A percentile compares a stretch with the other conserved stretches of the same genome.
phyloP scores from a whole-genome alignment of 139 green algal species.

The Haematococcus lacustris region DNA sequence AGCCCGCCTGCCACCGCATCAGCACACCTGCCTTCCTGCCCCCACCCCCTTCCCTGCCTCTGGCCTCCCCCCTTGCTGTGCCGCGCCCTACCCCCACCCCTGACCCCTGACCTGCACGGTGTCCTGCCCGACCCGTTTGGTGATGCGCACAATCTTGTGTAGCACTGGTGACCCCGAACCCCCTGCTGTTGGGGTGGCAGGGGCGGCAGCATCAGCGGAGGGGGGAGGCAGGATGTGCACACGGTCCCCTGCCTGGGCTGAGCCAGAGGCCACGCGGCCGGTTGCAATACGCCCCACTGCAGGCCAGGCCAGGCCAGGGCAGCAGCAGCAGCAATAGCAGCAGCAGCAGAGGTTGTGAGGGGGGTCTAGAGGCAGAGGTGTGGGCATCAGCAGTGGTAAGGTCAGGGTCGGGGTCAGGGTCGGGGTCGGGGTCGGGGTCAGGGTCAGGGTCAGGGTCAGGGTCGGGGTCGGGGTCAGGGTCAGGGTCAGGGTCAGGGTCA shows the following conservation, averaged over 20 bases:
- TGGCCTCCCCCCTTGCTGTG: too few species aligned
- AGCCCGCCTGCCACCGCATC: background rate
- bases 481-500: background rate
- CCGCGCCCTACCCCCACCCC: too few species aligned
- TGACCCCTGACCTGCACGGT: conserved; percentile 18
- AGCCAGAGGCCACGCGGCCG: conserved; percentile 62
- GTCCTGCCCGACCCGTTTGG: conserved; percentile 56
- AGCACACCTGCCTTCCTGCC: background rate
- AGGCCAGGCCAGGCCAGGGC: background rate
- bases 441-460: background rate
- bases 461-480: too few species aligned
- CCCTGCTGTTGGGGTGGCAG: conserved; percentile 6
- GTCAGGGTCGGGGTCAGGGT: background rate
- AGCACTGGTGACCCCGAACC: background rate
- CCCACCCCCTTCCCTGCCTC: background rate
- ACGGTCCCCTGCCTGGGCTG: conserved; percentile 52
- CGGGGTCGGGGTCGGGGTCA: background rate
- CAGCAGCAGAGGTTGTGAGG: too few species aligned
- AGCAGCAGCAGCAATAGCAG: background rate
- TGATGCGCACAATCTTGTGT: conserved; percentile 53
- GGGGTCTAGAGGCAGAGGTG: too few species aligned
- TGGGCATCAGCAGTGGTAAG: background rate
- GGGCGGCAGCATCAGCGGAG: too few species aligned
- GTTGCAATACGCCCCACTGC: conserved; percentile 69
- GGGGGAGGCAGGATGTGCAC: conserved; percentile 21